A percentile compares a stretch with the other conserved stretches of the same genome.
Evolutionary conservation across 768 basidiomycete genomes (phyloP).

Genomic region (Baorangia bicolor): DNA sequence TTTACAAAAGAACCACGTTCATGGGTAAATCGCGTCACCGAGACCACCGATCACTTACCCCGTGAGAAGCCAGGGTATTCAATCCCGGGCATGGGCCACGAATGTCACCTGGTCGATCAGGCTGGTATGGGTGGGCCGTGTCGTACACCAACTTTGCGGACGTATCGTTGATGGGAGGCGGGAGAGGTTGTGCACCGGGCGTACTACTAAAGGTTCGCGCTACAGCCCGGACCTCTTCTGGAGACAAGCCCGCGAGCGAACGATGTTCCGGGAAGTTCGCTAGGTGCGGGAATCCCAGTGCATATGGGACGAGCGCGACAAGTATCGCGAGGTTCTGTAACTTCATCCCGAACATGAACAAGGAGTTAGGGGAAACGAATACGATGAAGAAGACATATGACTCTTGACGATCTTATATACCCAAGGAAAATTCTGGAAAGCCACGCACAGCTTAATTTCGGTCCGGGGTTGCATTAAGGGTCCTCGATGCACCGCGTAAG

Average conservation of each 20-base stretch:
- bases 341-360: not conserved
- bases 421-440: not conserved
- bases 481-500: not conserved
- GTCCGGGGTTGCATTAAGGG: not conserved
- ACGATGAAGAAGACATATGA: not conserved
- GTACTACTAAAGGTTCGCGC: conserved; percentile 15
- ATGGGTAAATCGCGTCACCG: not conserved
- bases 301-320: conserved; percentile 2
- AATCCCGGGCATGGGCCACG: conserved; percentile 28
- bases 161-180: conserved; percentile 23
- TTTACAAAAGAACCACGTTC: not conserved
- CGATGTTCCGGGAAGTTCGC: conserved; percentile 19
- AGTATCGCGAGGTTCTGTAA: conserved; percentile 5
- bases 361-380: not conserved
- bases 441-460: not conserved
- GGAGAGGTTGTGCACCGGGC: conserved; percentile 23
- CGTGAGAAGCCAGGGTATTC: conserved; percentile 28
- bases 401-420: conserved; percentile 1
- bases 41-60: conserved; percentile 14
- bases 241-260: conserved; percentile 22
- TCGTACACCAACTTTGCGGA: conserved; percentile 25
- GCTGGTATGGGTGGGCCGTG: conserved; percentile 14
- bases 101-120: conserved; percentile 19
- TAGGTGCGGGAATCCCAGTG: conserved; percentile 14
- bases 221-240: conserved; percentile 14